A percentile compares a stretch with the other conserved stretches of the same genome.
phyloP scores from a whole-genome alignment of 768 basidiomycete genomes.

The Hydnomerulius pinastri region DNA sequence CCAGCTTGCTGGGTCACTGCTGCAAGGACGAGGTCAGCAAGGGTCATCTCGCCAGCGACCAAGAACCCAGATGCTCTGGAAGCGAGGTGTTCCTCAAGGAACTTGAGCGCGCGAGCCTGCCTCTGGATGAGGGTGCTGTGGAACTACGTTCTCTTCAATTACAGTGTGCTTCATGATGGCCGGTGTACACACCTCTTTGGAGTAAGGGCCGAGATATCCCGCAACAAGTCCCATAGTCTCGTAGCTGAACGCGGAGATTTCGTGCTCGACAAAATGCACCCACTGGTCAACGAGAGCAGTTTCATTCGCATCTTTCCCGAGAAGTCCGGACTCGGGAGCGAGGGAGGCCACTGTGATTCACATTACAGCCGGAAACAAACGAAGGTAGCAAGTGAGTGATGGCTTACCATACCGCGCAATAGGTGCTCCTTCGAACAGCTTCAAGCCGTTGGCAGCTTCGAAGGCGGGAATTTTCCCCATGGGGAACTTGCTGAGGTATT shows the following conservation, averaged over 20 bases:
- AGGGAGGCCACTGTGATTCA: conserved; percentile 22
- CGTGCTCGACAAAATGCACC: conserved; percentile 31
- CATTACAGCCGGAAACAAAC: neutral
- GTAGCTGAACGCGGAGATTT: conserved; percentile 25
- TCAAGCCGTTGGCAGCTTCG: conserved; percentile 23
- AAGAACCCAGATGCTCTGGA: conserved; percentile 21
- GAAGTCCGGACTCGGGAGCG: conserved; percentile 26
- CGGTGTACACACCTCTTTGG: conserved; percentile 17
- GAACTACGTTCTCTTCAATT: conserved; percentile 8
- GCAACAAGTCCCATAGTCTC: conserved; percentile 16
- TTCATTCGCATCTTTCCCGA: conserved; percentile 23
- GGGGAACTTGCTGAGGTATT: conserved; percentile 31
- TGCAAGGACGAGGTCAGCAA: conserved; percentile 29
- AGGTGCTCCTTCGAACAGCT: conserved; percentile 28
- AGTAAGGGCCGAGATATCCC: conserved; percentile 23
- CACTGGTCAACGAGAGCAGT: conserved; percentile 32
- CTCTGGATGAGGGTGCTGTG: conserved; percentile 17
- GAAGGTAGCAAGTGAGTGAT: neutral
- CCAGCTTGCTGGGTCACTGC: conserved; percentile 22
- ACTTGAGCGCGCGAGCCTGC: conserved; percentile 23
- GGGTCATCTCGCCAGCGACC: conserved; percentile 23
- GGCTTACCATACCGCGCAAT: conserved; percentile 31
- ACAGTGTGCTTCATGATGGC: neutral
- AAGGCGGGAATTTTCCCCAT: conserved; percentile 31
- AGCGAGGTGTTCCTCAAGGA: conserved; percentile 27